Evolutionary conservation across 805 yeast species (phyloP), one percentile per base, ranked within the genome.

Genomic region (Metschnikowia continentalis): DNA sequence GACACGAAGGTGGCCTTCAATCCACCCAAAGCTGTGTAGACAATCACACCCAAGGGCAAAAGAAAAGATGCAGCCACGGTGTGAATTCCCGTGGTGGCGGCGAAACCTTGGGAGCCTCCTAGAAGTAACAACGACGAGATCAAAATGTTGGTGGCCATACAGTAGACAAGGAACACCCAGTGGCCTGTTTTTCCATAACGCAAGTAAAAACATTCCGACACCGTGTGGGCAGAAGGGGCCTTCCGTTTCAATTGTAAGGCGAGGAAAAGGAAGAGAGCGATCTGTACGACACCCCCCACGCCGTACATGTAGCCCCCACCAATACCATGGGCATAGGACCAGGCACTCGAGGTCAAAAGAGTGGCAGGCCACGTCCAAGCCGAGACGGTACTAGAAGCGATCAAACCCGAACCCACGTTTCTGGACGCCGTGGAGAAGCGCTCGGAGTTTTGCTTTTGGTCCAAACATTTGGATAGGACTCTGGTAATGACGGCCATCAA

Each of bases 11-110:
- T 87, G 2, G 95, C 90, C 62, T 84, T 86, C 61, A 88, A 77
- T 58, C 95, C 96, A 58, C 96, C 96, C 60, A 85, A 82, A 47
- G 86, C 67, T 2, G 92, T 86, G 68, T 87, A 88, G 36, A 84
- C 66, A 47, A 85, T 77, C 42, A 86, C 90, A 61, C 91, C 91
- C 15, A 76, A 54, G 3, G 81, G 80, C 3, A 77, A 58, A 20
- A 78, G 59, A 54, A 76, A 69, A 38, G 71, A 67, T 2, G 78
- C 75, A 13, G 81, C 81, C 7, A 49, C 51, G 13, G 49, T 45
- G 43, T 51, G 47, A 26, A 52, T 48, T n/a, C 56, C 51, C 3
- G 56, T 52, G 20, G 48, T 53, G 20, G 54, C 53, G 17, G 50
- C 20, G 33, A 54, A 45, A 0, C 47, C 57, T 26, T 49, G 52